Base-by-base conservation (phyloP, 2,329 filamentous ascomycete species). In the Didymella pomorum region DNA sequence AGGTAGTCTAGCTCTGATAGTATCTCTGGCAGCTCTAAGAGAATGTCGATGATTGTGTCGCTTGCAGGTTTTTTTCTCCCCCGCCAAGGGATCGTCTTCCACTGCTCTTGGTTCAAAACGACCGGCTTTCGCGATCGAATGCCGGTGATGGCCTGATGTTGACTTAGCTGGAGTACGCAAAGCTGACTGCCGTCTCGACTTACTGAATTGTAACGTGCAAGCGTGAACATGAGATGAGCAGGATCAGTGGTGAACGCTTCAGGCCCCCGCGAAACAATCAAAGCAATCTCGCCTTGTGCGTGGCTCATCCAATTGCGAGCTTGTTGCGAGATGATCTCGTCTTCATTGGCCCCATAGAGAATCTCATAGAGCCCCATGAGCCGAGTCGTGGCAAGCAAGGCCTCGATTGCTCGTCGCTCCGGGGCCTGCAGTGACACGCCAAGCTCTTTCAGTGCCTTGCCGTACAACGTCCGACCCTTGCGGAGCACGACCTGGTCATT, bases 51-150 rank as follows among this genome's bases (percentile, higher is more conserved):
- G 20, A 79, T 63, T 4, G 56, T 56, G 52, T 78, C 76, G 29
- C 73, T 71, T 23, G 73, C 66, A 2, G 70, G 72, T 54, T 77
- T 75, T 20, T 62, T 62, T 35, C 66, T 62, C 16, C 61, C 66
- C 25, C 45, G 63, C 77, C 76, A 78, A 2, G 76, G 77, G 4
- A 75, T 46, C 0, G 66, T 76, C 41, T 74, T 75, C 76, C 76
- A 79, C 20, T 66, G 65, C 14, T 64, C 56, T 2, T 66, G 64
- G 16, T 74, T 71, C 18, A 78, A 47, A 18, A 73, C 62, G 5
- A 70, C 72, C 3, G 65, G 58, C 47, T 68, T 74, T 28, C 76
- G 61, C 14, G 60, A 46, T 37, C 85, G 83, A 70, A 69, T 51
- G 2, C 63, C 62, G 10, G 61, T 58, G 4, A 72, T 67, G 16